These are phyloP conservation scores for Forsythia suspensa DNA, from an alignment of 257 asterid species.

Conservation along the genomic window DNA sequence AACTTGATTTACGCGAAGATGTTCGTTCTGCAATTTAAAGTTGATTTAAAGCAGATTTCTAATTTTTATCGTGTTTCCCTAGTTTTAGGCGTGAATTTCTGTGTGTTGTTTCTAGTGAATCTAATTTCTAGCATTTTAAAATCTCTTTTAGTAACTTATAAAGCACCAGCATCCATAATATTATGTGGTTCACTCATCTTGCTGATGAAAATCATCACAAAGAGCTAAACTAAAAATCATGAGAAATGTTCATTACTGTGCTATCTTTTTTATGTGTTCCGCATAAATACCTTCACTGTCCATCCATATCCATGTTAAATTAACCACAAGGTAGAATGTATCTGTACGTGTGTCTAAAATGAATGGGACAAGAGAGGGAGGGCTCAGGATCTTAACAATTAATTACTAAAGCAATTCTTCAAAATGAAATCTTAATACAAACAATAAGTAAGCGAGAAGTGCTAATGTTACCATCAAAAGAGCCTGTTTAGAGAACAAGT, in stretches of 20 bases:
- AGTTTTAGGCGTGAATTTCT: background rate
- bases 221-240: background rate
- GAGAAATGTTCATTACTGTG: background rate
- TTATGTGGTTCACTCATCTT: background rate
- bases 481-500: too few relatives aligned
- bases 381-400: background rate
- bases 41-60: background rate
- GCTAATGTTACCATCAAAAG: background rate
- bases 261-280: too few relatives aligned
- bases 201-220: background rate
- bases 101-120: background rate
- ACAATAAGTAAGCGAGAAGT: background rate
- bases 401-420: background rate
- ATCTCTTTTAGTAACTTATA: background rate
- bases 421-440: background rate
- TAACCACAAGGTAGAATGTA: background rate
- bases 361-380: background rate
- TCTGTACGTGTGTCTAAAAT: background rate
- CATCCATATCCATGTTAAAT: background rate
- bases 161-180: background rate
- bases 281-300: background rate
- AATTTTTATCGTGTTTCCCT: background rate
- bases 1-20: conserved; percentile 66
- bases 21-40: conserved; percentile 60
- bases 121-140: background rate